phyloP scores from a whole-genome alignment of 768 basidiomycete species.

The Russula griseocarnosa region DNA sequence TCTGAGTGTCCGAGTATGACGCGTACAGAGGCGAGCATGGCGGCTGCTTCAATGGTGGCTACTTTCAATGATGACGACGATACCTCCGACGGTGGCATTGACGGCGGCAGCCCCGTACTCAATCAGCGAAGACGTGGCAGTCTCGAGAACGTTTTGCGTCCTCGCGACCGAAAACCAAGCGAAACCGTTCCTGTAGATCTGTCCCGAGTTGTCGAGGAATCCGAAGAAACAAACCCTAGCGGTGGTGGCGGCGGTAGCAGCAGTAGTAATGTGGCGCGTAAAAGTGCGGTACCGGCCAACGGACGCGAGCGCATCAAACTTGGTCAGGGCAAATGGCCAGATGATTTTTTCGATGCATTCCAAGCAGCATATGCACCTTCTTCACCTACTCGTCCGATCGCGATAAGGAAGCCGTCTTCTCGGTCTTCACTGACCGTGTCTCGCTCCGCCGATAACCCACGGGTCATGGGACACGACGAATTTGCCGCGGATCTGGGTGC shows the following conservation, averaged over 20 bases:
- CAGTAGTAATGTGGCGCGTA: conserved; percentile 23
- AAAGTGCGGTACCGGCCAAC: conserved; percentile 35
- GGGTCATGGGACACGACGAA: background rate
- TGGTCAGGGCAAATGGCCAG: conserved; percentile 79
- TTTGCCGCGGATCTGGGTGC: conserved; percentile 1
- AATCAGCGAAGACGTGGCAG: conserved; percentile 23
- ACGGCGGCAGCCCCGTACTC: background rate
- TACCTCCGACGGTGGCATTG: conserved; percentile 23
- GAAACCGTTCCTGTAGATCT: conserved; percentile 60
- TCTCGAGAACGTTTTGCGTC: conserved; percentile 29
- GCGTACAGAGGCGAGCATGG: conserved; percentile 57
- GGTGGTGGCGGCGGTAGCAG: conserved; percentile 17
- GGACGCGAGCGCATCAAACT: conserved; percentile 48
- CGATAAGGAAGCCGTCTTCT: conserved; percentile 14
- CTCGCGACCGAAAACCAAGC: conserved; percentile 59
- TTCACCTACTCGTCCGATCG: conserved; percentile 18
- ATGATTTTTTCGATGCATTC: conserved; percentile 69
- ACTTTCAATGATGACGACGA: conserved; percentile 43
- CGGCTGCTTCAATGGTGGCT: conserved; percentile 43
- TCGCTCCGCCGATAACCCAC: background rate
- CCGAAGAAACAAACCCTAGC: conserved; percentile 41
- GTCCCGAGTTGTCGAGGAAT: conserved; percentile 64
- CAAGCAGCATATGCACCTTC: conserved; percentile 31
- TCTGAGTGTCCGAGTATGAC: conserved; percentile 61
- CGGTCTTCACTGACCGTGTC: background rate